These are phyloP conservation scores for Skeletonema potamos DNA, from an alignment of 108 stramenopile genomes.

Conservation along the genomic window DNA sequence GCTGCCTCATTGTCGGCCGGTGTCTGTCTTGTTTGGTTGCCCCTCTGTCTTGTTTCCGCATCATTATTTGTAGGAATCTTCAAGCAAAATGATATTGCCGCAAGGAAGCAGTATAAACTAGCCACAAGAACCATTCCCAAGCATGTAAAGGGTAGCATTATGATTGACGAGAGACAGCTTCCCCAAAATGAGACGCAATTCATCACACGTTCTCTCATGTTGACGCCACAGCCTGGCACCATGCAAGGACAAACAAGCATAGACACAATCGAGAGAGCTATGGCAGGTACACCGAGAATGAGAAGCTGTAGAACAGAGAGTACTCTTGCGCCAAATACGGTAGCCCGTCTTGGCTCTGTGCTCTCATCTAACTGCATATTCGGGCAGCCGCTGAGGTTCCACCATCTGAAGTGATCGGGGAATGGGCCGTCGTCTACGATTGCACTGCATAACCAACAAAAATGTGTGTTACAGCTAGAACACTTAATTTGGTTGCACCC, in stretches of 20 bases:
- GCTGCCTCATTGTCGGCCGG: background rate
- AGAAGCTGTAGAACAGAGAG: constrained; percentile 44
- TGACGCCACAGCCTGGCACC: constrained; percentile 8
- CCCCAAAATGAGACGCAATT: constrained; percentile 65
- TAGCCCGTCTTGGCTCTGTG: constrained; percentile 20
- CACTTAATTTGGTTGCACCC: constrained; percentile 69
- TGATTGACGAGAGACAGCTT: constrained; percentile 47
- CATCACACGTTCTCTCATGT: constrained; percentile 42
- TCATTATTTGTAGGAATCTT: constrained; percentile 3
- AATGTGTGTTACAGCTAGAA: constrained; percentile 35
- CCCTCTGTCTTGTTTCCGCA: background rate
- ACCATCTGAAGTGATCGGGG: constrained; percentile 61
- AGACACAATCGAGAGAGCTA: constrained; percentile 44
- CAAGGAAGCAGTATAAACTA: constrained; percentile 24
- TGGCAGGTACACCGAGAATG: constrained; percentile 49
- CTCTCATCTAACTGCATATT: constrained; percentile 70
- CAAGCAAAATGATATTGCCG: constrained; percentile 3
- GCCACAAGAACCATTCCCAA: constrained; percentile 14
- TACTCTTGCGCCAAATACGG: constrained; percentile 16
- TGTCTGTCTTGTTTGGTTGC: background rate
- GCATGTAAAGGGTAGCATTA: constrained; percentile 45
- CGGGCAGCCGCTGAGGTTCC: constrained; percentile 56
- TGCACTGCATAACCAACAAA: constrained; percentile 56
- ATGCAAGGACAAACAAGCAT: constrained; percentile 50
- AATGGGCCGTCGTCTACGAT: constrained; percentile 60